A percentile compares a stretch with the other conserved stretches of the same genome.
These are phyloP conservation scores for Crithidia mellificae DNA, from an alignment of 208 protist genomes.

Conservation along the genomic window DNA sequence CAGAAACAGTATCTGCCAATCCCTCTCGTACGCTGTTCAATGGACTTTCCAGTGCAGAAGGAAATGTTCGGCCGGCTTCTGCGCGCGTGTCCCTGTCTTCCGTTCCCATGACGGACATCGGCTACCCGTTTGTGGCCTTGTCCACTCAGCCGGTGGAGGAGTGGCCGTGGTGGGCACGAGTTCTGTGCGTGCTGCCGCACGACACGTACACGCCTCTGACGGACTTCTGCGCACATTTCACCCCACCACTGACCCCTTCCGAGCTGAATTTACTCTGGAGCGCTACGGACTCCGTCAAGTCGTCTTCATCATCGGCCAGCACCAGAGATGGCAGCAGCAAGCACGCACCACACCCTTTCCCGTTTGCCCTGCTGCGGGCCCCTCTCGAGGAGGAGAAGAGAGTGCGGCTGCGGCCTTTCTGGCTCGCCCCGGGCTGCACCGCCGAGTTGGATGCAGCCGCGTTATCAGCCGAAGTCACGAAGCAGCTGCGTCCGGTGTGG, in stretches of 20 bases:
- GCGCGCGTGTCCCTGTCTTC: conserved; percentile 14
- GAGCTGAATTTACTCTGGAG: conserved; percentile 15
- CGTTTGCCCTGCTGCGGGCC: conserved; percentile 23
- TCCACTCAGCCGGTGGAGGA: conserved; percentile 20
- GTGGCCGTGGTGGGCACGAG: conserved; percentile 34
- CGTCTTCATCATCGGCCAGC: not conserved
- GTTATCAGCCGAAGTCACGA: conserved; percentile 33
- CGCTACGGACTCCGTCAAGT: conserved; percentile 1
- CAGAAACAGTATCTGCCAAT: no score
- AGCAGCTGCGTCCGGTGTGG: conserved; percentile 63
- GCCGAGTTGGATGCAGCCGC: conserved; percentile 34
- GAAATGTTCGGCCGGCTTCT: no score
- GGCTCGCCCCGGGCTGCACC: conserved; percentile 60
- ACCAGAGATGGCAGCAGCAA: no score
- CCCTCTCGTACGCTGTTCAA: no score
- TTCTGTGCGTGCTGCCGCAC: conserved; percentile 32
- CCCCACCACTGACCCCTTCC: not conserved
- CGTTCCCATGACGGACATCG: conserved; percentile 15
- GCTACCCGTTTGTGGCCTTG: conserved; percentile 26
- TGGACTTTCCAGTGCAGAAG: no score
- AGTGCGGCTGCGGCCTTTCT: conserved; percentile 74
- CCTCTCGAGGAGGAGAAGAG: not conserved
- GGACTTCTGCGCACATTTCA: not conserved
- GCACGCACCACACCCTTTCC: conserved; percentile 12
- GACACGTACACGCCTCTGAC: conserved; percentile 19